Percentiles rank a stretch among this genome's conserved stretches.
Conservation (phyloP, 805 yeast genomes). For the Candida takata region DNA sequence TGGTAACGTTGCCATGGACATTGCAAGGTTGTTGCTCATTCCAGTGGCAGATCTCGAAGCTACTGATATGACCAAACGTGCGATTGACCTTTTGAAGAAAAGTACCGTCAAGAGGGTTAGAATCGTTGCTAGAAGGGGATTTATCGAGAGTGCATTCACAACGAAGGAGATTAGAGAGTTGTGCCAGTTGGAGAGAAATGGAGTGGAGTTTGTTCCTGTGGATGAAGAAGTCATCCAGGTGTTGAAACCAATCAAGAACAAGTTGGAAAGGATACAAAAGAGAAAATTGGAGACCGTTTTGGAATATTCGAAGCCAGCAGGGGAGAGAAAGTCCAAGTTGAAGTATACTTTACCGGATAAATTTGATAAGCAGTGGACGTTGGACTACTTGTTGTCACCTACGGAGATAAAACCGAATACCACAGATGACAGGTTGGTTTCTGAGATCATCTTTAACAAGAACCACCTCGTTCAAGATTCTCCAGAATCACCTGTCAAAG, state of each 20-base stretch:
- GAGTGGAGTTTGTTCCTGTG: constrained; percentile 40
- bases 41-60: constrained; percentile 47
- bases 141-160: constrained; percentile 80
- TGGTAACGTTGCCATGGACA: constrained; percentile 93
- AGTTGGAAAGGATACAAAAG: constrained; percentile 43
- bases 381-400: constrained; percentile 69
- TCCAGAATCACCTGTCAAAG: constrained; percentile 16
- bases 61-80: constrained; percentile 69
- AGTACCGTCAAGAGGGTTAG: constrained; percentile 58
- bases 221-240: constrained; percentile 32
- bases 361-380: constrained; percentile 41
- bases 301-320: constrained; percentile 37
- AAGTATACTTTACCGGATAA: constrained; percentile 15
- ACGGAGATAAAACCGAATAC: constrained; percentile 34
- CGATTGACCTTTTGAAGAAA: constrained; percentile 43
- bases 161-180: constrained; percentile 88
- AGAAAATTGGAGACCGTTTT: constrained; percentile 59
- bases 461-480: constrained; percentile 39
- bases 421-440: constrained; percentile 26
- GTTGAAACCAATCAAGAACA: constrained; percentile 52
- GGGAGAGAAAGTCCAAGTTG: constrained; percentile 16
- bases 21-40: constrained; percentile 71
- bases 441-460: constrained; percentile 40
- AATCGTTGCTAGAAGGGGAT: constrained; percentile 82
- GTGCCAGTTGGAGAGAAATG: constrained; percentile 48